Base-by-base conservation (phyloP, 345 rosid species). In the Brassica cretica region DNA sequence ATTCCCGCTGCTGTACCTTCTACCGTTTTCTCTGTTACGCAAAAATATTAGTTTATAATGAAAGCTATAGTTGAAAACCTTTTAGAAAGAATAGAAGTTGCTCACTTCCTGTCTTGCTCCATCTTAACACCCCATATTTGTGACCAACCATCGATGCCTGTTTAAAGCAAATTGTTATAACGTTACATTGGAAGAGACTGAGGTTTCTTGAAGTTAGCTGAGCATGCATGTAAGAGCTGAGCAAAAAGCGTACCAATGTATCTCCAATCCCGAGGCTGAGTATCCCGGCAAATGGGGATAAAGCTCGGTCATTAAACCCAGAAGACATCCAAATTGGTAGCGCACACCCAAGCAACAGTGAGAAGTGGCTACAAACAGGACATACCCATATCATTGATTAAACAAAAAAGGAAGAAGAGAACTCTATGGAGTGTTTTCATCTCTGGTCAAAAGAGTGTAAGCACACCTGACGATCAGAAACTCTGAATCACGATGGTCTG, bases 1-100 rank as follows among this genome's bases (percentile, higher is more conserved):
- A 95, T 90, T 44, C 99, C 98, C 46, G 99, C 98, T 30, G 97
- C 99, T 76, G 99, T 95, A 60, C 99, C 99, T 83, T 95, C 99
- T 29, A 91, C 81, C 4, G 99, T 95, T 89, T 93, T 95, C 87
- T 95, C 98, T 95, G 85, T 79, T 66, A 68, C 4, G 5, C 32
- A 9, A 30, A 24, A 64, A 12, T 30, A 30, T 71, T 78, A 71
- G 76, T 56, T 39, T 58, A 51, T 1, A 6, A 41, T 9, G 2
- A 64, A 55, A 64, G 12, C 61, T 25, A 21, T 58, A n/a, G 95
- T 92, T 21, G 85, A 80, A n/a, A n/a, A 51, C 19, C 15, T 51
- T 51, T 16, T 6, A 16, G 59, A 53, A 7, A 53, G 10, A 53
- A 88, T 86, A 37, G 11, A 59, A 12, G 32, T 1, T 64, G 70